Base-by-base conservation (phyloP, 2,329 filamentous ascomycete species). In the Dothidotthia symphoricarpi region DNA sequence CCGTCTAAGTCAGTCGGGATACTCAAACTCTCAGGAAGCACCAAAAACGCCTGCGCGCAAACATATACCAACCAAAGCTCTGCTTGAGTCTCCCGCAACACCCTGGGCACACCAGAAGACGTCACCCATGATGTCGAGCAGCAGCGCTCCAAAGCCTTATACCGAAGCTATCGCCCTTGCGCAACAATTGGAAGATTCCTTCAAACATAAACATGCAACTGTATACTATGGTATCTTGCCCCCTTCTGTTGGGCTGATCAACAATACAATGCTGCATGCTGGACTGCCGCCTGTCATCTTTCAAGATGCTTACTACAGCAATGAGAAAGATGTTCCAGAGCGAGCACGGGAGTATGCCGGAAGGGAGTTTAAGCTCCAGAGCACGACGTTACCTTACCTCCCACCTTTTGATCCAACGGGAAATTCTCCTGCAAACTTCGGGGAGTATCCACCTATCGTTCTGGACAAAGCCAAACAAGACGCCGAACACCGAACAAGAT, bases 311-410 rank as follows among this genome's bases (percentile, higher is more conserved):
- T 90, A 84, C 57, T 97, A 95, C 61, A 86, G 89, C 52, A 76
- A 86, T 17, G 88, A 94, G 45, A 76, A 75, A 34, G 93, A 97
- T 66, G 85, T 96, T 0, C 89, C 90, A 10, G 76, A 83, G 26
- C 78, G 84, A 36, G 68, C 76, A 22, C 77, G 88, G 36, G 88
- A 95, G 65, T 97, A 95, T 68, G 91, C 86, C 6, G 91, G 91
- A 3, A 82, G 82, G 51, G 86, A 94, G 53, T 96, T 94, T 61
- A 84, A 81, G 41, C 70, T 96, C 6, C 78, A 82, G 55, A 85
- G 89, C 43, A 81, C 77, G 36, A 86, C 85, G 1, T 61, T 94
- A 6, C 87, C 86, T 0, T 95, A 82, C 65, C 77, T 97, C 2
- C 86, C 89, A 1, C 72, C 79, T 0, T 97, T 97, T 50, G 82